Evolutionary conservation across 495 filamentous ascomycete species (phyloP), one percentile per base, ranked within the genome.

Genomic region (Penicillium argentinense): DNA sequence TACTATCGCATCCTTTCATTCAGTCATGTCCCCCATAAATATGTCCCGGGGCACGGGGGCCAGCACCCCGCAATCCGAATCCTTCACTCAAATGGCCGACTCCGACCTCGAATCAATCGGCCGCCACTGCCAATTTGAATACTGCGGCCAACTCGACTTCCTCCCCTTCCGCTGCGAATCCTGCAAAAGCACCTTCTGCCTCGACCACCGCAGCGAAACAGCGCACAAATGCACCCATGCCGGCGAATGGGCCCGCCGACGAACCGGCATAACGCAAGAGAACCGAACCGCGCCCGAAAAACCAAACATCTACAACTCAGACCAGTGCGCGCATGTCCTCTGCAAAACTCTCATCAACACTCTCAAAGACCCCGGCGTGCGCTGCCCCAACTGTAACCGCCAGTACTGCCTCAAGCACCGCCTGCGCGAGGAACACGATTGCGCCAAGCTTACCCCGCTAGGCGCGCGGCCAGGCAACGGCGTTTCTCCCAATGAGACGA

Each of bases 101-200:
- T 69, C 70, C 59, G 89, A 96, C 70, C 80, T 88, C 27, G 84
- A 85, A 53, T 79, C 88, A 9, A 87, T 97, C 64, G 93, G 93
- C 57, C 81, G 83, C 43, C 90, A 96, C 74, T 98, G 93, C 77
- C 83, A 97, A 68, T 84, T 87, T 71, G 69, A 82, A 53, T 91
- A 88, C 77, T 98, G 93, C 79, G 83, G 91, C 63, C 85, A 88
- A 60, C 87, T 97, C 36, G 95, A 97, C 72, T 97, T 97, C 73
- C 85, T 98, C 9, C 93, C 93, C 28, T 98, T 97, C 73, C 78
- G 82, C 54, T 98, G 93, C 77, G 87, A 93, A 68, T 91, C 85
- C 63, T 98, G 93, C 59, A 73, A 70, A 57, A 78, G 84, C 36
- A 95, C 85, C 37, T 98, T 83, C 77, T 98, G 93, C 66, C 87